Evolutionary conservation across 106 monocot genomes (phyloP), one percentile per base, ranked within the genome.

Genomic region (Amphibolis antarctica): DNA sequence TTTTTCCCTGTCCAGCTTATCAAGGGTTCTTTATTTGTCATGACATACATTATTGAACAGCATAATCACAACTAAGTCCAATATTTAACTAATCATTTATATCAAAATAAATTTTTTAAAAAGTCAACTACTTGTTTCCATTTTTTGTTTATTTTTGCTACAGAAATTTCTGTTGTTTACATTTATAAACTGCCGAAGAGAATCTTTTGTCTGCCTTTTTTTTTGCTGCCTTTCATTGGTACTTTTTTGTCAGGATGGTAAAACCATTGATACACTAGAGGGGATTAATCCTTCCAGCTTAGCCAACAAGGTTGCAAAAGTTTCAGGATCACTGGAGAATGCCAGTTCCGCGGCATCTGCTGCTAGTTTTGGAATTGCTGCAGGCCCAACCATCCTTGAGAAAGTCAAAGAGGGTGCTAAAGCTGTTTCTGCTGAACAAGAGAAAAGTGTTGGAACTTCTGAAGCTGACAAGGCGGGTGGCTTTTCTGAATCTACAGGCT

Each of bases 301-400:
- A 60, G 86, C 96, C n/a, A 85, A 90, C 65, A 96, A 86, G 74
- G 82, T 96, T 56, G 80, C 86, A 48, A 89, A 90, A 77, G 46
- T 82, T 62, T 77, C 74, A 67, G 96, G 84, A 63, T 71, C 86
- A 63, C 50, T 66, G 23, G 60, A 74, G 1, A 56, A 71, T 46
- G 69, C 65, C 20, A 77, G 80, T 67, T 84, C 89, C 36, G 86
- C 89, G 74, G 77, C 80, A 36, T 89, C 89, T 67, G 89, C 84
- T 67, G 89, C 84, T 42, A 96, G 89, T 69, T 80, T 96, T 71
- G 96, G 94, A 53, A 51, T 90, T 59, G 84, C 89, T 74, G 83
- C 85, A 49, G 89, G 79, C 5, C 83, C 83, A 36, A 60, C 86
- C 12, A 66, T 90, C 44, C 69, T 89, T 29, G 88, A 89, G 79